Evolutionary conservation across 1,284 basidiomycete species (phyloP).

Genomic region (Puccinia coronata): DNA sequence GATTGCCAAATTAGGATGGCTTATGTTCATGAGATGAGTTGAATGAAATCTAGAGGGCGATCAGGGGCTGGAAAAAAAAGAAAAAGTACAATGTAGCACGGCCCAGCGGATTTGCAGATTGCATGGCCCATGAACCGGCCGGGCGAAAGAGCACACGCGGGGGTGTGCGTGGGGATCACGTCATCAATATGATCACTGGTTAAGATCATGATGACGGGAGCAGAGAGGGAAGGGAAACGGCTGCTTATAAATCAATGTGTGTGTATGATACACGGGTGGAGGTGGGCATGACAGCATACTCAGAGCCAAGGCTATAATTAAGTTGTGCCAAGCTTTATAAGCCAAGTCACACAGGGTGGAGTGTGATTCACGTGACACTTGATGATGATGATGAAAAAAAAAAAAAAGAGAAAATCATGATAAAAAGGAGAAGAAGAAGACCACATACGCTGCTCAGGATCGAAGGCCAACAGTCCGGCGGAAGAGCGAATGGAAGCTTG

Average conservation of each 20-base stretch:
- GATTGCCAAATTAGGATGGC: not conserved
- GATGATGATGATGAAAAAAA: no score
- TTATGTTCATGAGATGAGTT: not conserved
- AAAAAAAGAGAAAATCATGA: not conserved
- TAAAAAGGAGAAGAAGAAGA: not conserved
- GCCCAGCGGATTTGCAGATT: not conserved
- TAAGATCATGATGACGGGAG: no score
- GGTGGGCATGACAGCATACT: no score
- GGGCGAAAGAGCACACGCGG: not conserved
- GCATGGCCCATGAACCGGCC: not conserved
- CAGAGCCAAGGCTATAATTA: no score
- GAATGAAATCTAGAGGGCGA: not conserved
- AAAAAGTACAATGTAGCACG: not conserved
- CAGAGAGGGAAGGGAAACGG: no score
- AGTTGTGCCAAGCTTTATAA: not conserved
- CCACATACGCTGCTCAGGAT: not conserved
- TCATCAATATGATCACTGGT: no score
- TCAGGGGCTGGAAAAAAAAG: no score
- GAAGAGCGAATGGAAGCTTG: no score
- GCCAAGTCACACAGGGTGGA: not conserved
- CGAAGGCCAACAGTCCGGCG: not conserved
- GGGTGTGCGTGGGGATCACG: not conserved
- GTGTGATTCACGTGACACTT: no score
- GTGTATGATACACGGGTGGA: no score
- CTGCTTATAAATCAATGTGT: no score